Base-by-base conservation (phyloP, 192 early-diverging fungal species). In the Cladochytrium replicatum region DNA sequence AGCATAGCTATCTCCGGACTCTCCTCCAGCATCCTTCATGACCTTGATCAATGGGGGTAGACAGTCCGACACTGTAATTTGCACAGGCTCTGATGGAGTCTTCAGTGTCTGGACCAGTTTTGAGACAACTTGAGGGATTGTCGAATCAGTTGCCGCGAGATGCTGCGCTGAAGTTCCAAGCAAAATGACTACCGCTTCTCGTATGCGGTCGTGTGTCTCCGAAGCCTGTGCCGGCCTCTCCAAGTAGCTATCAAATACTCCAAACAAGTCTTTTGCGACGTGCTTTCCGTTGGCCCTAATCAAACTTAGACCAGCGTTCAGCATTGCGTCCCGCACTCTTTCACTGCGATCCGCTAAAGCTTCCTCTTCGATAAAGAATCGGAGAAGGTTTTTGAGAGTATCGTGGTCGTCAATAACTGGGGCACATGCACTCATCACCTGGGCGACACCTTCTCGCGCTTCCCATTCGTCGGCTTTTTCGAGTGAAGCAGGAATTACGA, bases 81-180 rank as follows among this genome's bases (percentile, higher is more conserved):
- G 96, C 23, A 99, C 96, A 11, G 83, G 50, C 66, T 99, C 96
- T 0, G 90, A 87, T 6, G 96, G 96, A 15, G 93, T 99, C 24
- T 80, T 70, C 37, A 99, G 69, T 7, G 96, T 87, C 8, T 84
- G 89, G 19, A 99, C 69, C 26, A 99, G 66, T 50, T 85, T 91
- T 26, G 85, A 78, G 4, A 97, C 84, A 31, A 91, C 86, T 1
- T 75, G 77, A 4, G 77, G 76, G 26, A 99, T 81, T 47, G 83
- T 82, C 13, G 66, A 61, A 53, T 88, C 85, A 7, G 68, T 68
- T 6, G 80, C 24, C 15, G 85, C 81, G 50, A 99, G 63, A 58
- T 93, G 86, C 54, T 86, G 81, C 27, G 96, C 92, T 34, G 89
- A 71, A 13, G 85, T 88, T 40, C 94, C 96, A 43, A 93, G 78